Conservation (phyloP, 2,329 filamentous ascomycete species). For the Hymenoscyphus infarciens region DNA sequence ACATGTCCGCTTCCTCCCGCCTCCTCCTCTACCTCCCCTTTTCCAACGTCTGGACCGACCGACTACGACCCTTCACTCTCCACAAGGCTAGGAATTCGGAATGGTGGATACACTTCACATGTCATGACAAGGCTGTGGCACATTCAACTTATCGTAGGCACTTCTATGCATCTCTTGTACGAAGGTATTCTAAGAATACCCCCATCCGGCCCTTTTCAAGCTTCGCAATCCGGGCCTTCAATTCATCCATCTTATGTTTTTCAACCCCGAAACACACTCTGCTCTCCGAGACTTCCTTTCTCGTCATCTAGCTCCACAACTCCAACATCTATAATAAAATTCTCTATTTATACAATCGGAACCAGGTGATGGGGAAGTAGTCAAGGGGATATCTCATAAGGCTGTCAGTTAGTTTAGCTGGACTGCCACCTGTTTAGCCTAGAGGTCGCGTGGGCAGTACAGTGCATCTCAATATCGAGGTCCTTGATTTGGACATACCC, state of each 20-base stretch:
- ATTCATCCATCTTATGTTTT: neutral
- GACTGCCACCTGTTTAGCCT: neutral
- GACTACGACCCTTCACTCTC: conserved; percentile 3
- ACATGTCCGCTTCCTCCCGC: conserved; percentile 3
- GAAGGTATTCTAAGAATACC: neutral
- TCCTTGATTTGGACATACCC: conserved; percentile 10
- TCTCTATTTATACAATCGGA: conserved; percentile 1
- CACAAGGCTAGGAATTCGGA: conserved; percentile 8
- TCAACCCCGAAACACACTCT: neutral
- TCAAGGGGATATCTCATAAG: conserved; percentile 7
- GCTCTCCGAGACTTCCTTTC: conserved; percentile 1
- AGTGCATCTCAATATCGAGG: neutral
- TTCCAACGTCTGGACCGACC: neutral
- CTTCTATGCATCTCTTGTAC: conserved; percentile 1
- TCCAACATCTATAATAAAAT: conserved; percentile 3
- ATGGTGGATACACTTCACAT: conserved; percentile 5
- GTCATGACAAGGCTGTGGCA: conserved; percentile 10
- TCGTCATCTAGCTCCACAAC: neutral
- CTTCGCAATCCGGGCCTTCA: neutral
- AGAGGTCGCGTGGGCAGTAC: conserved; percentile 10
- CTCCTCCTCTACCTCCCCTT: neutral
- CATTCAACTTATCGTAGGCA: neutral
- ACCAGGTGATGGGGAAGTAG: conserved; percentile 4
- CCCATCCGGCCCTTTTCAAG: conserved; percentile 13
- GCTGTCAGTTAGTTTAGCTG: conserved; percentile 3